phyloP scores from a whole-genome alignment of 2,329 filamentous ascomycete genomes.

The Phyllosticta paracitricarpa region DNA sequence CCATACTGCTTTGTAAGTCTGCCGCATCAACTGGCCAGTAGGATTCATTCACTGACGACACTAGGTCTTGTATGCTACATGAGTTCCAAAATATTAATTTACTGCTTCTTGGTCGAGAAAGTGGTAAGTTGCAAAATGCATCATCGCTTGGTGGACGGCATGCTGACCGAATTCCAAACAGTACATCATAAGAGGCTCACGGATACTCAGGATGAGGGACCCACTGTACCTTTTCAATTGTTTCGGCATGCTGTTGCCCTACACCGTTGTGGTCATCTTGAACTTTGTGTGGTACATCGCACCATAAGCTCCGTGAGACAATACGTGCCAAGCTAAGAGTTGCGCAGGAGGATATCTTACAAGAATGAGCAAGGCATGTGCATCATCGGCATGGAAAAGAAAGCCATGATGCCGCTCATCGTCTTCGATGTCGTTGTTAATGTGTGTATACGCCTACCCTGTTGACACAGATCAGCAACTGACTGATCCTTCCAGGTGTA shows the following conservation, averaged over 20 bases:
- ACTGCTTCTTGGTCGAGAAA: constrained; percentile 8
- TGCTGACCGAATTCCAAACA: not conserved
- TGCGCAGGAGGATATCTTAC: constrained; percentile 45
- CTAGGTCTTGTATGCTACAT: constrained; percentile 9
- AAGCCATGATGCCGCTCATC: constrained; percentile 52
- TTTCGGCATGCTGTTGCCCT: constrained; percentile 2
- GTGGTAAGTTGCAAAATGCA: not conserved
- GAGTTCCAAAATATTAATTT: constrained; percentile 7
- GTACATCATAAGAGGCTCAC: constrained; percentile 5
- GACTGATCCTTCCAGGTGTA: constrained; percentile 33
- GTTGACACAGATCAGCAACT: not conserved
- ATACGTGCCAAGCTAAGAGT: not conserved
- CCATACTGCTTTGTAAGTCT: constrained; percentile 45
- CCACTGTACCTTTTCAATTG: constrained; percentile 8
- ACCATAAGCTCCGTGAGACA: not conserved
- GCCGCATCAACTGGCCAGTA: not conserved
- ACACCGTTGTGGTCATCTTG: constrained; percentile 1
- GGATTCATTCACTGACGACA: not conserved
- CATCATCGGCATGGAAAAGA: constrained; percentile 51
- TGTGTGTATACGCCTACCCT: constrained; percentile 13
- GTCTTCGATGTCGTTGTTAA: constrained; percentile 52
- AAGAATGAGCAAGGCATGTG: constrained; percentile 40
- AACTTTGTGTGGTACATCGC: constrained; percentile 2
- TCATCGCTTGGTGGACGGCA: no score
- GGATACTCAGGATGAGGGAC: constrained; percentile 2